Evolutionary conservation across 257 asterid species (phyloP), one percentile per base, ranked within the genome.

Genomic region (Solanum appendiculatum): DNA sequence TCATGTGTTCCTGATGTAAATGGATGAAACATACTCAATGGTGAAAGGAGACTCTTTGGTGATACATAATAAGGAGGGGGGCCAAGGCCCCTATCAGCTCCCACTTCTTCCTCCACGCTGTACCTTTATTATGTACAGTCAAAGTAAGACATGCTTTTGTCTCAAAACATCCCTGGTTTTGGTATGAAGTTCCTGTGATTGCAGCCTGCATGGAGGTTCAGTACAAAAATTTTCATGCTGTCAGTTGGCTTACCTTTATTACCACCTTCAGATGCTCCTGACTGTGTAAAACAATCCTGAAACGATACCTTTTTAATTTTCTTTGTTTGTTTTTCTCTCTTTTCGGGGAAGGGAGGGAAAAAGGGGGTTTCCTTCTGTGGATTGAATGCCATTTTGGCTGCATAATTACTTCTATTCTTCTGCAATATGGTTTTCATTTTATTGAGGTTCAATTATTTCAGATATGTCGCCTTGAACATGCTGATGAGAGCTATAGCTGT

Each of bases 381-480:
- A 18, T 46, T 80, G 64, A 44, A 46, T 25, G 64, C 64, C 84
- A 46, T 74, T 39, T 39, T 72, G 33, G 56, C 63, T 78, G 15
- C 84, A 9, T 78, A 78, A 46, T 46, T 80, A 80, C 40, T 46
- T 21, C 29, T 29, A 29, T 46, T 46, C 63, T 80, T 80, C 11
- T 48, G 40, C 42, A 27, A 46, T 80, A 48, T 80, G 85, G 27
- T 80, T 91, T 75, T n/a, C 87, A 74, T 74, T 89, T 86, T 89
- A 89, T 86, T 74, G 91, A 88, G 81, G 86, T 85, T 86, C 66
- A 90, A 20, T 27, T 82, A 88, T 89, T 88, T 87, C 97, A 97
- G 99, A 90, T 97, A 96, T 87, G 99, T 97, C 83, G 98, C 99
- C 81, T 89, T 97, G 94, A 97, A 96, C 91, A 97, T 97, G 99